These are phyloP conservation scores for Monosporascus sp. DNA, from an alignment of 2,329 filamentous ascomycete genomes.

Conservation along the genomic window DNA sequence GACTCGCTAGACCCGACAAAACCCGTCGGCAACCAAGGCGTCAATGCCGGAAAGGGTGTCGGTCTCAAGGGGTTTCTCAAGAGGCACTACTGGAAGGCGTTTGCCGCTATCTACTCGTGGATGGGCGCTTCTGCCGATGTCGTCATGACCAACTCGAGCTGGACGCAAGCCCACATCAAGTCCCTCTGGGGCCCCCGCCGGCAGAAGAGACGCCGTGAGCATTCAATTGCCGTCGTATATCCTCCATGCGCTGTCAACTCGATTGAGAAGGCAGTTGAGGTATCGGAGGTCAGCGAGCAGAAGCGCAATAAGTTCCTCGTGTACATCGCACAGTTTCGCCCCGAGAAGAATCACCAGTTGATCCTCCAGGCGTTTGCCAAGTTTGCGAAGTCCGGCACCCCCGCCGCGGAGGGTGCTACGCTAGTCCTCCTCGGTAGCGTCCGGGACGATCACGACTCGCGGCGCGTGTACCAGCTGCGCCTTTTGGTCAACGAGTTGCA, in stretches of 20 bases:
- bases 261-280: constrained; percentile 67
- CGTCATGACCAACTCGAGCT: constrained; percentile 96
- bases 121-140: constrained; percentile 82
- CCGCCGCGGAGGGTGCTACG: constrained; percentile 51
- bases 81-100: constrained; percentile 78
- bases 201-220: constrained; percentile 35
- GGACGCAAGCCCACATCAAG: constrained; percentile 83
- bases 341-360: constrained; percentile 91
- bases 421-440: constrained; percentile 89
- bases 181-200: constrained; percentile 68
- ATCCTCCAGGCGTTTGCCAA: constrained; percentile 80
- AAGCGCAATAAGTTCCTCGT: constrained; percentile 68
- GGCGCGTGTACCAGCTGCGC: constrained; percentile 81
- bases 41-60: constrained; percentile 78
- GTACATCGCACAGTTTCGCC: constrained; percentile 95
- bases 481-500: constrained; percentile 81
- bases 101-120: constrained; percentile 76
- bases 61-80: constrained; percentile 70
- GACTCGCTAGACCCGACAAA: constrained; percentile 66
- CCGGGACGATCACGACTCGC: constrained; percentile 75
- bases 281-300: constrained; percentile 65
- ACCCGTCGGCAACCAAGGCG: constrained; percentile 57
- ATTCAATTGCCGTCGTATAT: constrained; percentile 72
- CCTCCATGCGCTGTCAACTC: constrained; percentile 89
- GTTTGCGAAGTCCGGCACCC: constrained; percentile 57